Percentiles rank a stretch among this genome's conserved stretches.
Conservation (phyloP, 345 rosid genomes). For the Populus ilicifolia region DNA sequence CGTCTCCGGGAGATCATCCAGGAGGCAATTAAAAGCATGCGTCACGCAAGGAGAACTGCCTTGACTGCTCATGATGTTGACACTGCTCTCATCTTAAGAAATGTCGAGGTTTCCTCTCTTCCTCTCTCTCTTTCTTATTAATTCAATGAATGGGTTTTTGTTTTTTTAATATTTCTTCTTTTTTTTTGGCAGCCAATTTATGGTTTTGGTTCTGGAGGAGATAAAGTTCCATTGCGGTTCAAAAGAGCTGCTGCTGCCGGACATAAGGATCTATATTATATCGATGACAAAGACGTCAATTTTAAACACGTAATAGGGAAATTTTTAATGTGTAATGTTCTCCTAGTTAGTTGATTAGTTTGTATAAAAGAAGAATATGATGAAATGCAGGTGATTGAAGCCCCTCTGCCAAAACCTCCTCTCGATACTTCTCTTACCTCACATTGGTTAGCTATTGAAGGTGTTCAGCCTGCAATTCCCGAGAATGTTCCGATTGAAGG, state of each 20-base stretch:
- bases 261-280: constrained; percentile 64
- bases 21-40: constrained; percentile 95
- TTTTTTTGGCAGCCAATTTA: constrained; percentile 49
- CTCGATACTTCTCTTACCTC: constrained; percentile 47
- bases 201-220: constrained; percentile 55
- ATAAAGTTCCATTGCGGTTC: constrained; percentile 37
- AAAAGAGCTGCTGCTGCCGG: constrained; percentile 56
- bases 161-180: not conserved
- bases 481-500: constrained; percentile 71
- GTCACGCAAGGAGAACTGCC: constrained; percentile 65
- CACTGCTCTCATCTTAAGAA: constrained; percentile 64
- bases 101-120: constrained; percentile 57
- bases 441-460: constrained; percentile 94
- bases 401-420: constrained; percentile 59
- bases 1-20: constrained; percentile 87
- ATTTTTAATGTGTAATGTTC: not conserved
- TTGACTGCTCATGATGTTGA: constrained; percentile 70
- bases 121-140: not conserved
- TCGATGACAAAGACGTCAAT: constrained; percentile 69
- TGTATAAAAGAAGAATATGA: not conserved
- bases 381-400: constrained; percentile 52
- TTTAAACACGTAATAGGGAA: constrained; percentile 56
- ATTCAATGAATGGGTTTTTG: not conserved
- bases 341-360: not conserved
- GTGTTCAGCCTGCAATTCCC: constrained; percentile 74